A percentile compares a stretch with the other conserved stretches of the same genome.
Conservation (phyloP, 2,329 filamentous ascomycete species). For the Alternaria sp. region DNA sequence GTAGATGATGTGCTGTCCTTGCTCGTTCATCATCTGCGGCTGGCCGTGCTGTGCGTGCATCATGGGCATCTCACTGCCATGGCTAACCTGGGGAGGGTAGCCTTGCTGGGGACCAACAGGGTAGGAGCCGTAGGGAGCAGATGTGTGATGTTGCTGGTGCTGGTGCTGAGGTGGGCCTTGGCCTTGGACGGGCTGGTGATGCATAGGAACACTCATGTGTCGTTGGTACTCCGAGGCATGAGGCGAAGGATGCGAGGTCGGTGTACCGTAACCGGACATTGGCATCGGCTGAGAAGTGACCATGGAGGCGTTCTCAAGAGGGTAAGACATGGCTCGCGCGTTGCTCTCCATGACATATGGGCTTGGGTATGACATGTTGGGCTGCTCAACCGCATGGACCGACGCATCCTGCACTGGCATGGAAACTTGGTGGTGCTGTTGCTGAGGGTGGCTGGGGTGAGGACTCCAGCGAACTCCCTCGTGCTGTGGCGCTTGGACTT, state of each 20-base stretch:
- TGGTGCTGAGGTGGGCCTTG: slow-evolving; percentile 32
- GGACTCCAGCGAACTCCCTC: slow-evolving; percentile 44
- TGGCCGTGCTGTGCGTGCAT: slow-evolving; percentile 45
- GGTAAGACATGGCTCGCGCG: slow-evolving; percentile 48
- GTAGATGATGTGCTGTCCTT: slow-evolving; percentile 50
- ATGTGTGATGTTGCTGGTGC: slow-evolving; percentile 37
- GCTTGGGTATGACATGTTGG: slow-evolving; percentile 42
- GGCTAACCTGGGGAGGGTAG: slow-evolving; percentile 44
- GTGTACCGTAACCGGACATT: slow-evolving; percentile 47
- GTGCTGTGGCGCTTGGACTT: slow-evolving; percentile 35
- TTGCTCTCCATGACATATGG: slow-evolving; percentile 48
- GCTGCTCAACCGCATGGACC: slow-evolving; percentile 38
- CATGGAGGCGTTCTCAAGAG: slow-evolving; percentile 45
- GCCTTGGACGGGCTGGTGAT: slow-evolving; percentile 36
- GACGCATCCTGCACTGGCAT: slow-evolving; percentile 43
- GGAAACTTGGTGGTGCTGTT: slow-evolving; percentile 42
- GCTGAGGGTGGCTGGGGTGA: slow-evolving; percentile 42
- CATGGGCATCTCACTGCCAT: slow-evolving; percentile 47
- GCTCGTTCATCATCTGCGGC: slow-evolving; percentile 48
- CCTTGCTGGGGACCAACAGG: slow-evolving; percentile 35
- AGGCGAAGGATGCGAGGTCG: slow-evolving; percentile 45
- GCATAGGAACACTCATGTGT: slow-evolving; percentile 47
- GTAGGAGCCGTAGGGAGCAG: slow-evolving; percentile 38
- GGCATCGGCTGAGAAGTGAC: slow-evolving; percentile 47
- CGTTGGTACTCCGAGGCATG: slow-evolving; percentile 47